Evolutionary conservation across 2,329 filamentous ascomycete species (phyloP).

Genomic region (Lasiodiplodia sp.): DNA sequence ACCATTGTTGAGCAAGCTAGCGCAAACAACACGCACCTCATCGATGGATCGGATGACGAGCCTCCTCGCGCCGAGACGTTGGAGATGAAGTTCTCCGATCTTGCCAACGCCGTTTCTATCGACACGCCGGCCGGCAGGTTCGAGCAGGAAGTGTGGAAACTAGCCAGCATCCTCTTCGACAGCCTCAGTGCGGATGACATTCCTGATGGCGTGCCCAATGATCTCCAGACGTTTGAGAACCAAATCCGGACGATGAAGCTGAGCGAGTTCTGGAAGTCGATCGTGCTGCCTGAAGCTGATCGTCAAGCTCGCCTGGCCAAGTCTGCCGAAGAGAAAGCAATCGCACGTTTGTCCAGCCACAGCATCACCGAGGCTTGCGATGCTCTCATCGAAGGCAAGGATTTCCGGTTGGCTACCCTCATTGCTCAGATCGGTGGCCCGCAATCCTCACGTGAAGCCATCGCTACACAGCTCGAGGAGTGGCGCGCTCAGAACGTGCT

Average conservation of each 20-base stretch:
- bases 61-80: conserved; percentile 24
- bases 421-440: conserved; percentile 80
- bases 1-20: conserved; percentile 19
- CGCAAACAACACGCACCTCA: conserved; percentile 15
- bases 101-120: conserved; percentile 57
- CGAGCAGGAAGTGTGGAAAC: conserved; percentile 82
- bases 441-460: conserved; percentile 71
- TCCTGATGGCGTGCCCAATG: conserved; percentile 40
- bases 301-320: conserved; percentile 63
- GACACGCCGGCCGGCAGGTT: conserved; percentile 55
- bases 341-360: conserved; percentile 80
- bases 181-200: conserved; percentile 59
- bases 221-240: conserved; percentile 51
- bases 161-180: conserved; percentile 81
- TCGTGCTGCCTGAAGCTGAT: conserved; percentile 50
- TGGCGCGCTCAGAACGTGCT: conserved; percentile 86
- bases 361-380: conserved; percentile 84
- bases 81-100: conserved; percentile 56
- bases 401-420: conserved; percentile 85
- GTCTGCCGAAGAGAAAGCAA: conserved; percentile 80
- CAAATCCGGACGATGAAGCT: conserved; percentile 65
- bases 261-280: conserved; percentile 68
- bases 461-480: conserved; percentile 79
- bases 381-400: conserved; percentile 74
- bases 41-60: conserved; percentile 12